Conservation (phyloP, 768 basidiomycete species). For the Pulveroboletus ravenelii region DNA sequence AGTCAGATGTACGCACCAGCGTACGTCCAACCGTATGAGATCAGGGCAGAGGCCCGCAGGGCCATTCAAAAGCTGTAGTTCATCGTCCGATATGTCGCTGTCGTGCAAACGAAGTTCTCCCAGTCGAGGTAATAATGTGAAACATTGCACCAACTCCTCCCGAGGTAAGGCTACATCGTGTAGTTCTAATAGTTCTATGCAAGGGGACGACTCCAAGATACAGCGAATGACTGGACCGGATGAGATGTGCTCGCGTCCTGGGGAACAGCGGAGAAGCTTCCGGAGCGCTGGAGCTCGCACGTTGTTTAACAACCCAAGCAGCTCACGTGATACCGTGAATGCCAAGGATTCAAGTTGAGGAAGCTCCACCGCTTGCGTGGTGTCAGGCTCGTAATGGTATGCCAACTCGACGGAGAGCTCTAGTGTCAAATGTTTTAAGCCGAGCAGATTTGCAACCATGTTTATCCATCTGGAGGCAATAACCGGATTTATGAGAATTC, state of each 20-base stretch:
- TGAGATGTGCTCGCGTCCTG: slow-evolving; percentile 16
- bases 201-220: slow-evolving; percentile 30
- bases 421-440: slow-evolving; percentile 40
- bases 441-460: slow-evolving; percentile 37
- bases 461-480: slow-evolving; percentile 22
- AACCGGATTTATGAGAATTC: slow-evolving; percentile 15
- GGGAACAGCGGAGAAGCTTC: slow-evolving; percentile 35
- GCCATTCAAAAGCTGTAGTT: slow-evolving; percentile 37
- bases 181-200: slow-evolving; percentile 42
- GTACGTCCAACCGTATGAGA: slow-evolving; percentile 47
- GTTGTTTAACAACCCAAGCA: slow-evolving; percentile 27
- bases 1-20: slow-evolving; percentile 55
- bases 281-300: slow-evolving; percentile 35
- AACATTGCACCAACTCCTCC: slow-evolving; percentile 34
- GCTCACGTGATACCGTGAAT: slow-evolving; percentile 28
- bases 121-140: slow-evolving; percentile 36
- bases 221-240: slow-evolving; percentile 26
- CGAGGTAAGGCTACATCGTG: slow-evolving; percentile 44
- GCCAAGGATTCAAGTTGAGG: slow-evolving; percentile 28
- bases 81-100: slow-evolving; percentile 49
- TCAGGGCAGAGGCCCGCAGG: slow-evolving; percentile 41
- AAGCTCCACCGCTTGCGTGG: slow-evolving; percentile 12
- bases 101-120: slow-evolving; percentile 52
- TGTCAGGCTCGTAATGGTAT: slow-evolving; percentile 18
- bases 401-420: slow-evolving; percentile 31